Conservation (phyloP, 148 eudicot genomes). For the Rheum nobile region DNA sequence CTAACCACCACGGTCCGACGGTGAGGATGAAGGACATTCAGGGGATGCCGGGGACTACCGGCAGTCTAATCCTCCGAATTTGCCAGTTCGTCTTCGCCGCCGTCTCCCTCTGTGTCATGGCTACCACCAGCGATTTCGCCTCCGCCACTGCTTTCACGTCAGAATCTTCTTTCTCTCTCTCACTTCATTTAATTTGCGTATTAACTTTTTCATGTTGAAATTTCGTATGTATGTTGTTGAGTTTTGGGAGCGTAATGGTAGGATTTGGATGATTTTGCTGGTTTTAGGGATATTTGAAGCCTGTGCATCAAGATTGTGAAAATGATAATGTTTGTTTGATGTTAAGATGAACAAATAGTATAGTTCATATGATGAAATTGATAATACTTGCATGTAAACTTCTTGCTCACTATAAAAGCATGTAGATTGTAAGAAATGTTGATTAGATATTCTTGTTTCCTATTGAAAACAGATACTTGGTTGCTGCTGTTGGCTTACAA, state of each 20-base stretch:
- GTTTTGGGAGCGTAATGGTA: background rate
- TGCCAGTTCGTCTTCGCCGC: conserved; percentile 47
- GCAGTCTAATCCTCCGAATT: conserved; percentile 46
- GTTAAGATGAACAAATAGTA: background rate
- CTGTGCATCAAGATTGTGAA: background rate
- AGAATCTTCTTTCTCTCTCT: background rate
- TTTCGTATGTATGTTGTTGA: background rate
- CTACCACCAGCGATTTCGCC: conserved; percentile 65
- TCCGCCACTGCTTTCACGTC: conserved; percentile 78
- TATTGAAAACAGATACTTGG: conserved; percentile 3
- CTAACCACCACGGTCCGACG: conserved; percentile 24
- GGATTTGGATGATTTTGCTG: background rate
- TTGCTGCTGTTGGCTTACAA: conserved; percentile 17
- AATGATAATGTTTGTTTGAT: background rate
- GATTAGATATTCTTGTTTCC: background rate
- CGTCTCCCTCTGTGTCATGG: conserved; percentile 47
- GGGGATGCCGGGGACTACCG: conserved; percentile 68
- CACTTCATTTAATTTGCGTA: background rate
- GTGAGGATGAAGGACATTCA: conserved; percentile 65
- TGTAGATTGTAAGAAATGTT: background rate
- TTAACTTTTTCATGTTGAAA: background rate
- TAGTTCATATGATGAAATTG: no score
- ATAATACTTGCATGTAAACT: background rate
- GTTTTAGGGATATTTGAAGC: background rate
- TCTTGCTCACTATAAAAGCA: background rate